phyloP scores from a whole-genome alignment of 805 yeast genomes.

The Saccharomycopsis amapae region DNA sequence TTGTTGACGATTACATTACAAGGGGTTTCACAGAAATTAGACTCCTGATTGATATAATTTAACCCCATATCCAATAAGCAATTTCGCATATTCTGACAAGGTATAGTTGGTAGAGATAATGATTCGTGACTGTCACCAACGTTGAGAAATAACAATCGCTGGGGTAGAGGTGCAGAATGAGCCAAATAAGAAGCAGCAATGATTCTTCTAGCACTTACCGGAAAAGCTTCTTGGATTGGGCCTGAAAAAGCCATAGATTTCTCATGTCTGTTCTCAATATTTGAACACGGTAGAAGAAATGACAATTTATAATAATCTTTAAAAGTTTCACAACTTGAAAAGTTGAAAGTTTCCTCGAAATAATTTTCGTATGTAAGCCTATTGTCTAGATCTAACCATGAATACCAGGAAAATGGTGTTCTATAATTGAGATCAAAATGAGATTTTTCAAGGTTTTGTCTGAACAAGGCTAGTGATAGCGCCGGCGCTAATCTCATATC shows the following conservation, averaged over 20 bases:
- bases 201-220: slow-evolving; percentile 7
- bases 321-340: slow-evolving; percentile 1
- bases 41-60: slow-evolving; percentile 5
- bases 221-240: background rate
- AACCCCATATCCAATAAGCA: slow-evolving; percentile 6
- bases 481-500: slow-evolving; percentile 8
- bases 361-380: background rate
- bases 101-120: background rate
- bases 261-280: background rate
- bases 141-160: slow-evolving; percentile 5
- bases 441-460: background rate
- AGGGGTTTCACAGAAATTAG: background rate
- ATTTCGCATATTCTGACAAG: background rate
- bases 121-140: background rate
- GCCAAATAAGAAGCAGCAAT: slow-evolving; percentile 9
- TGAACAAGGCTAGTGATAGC: background rate
- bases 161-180: background rate
- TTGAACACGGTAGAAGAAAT: background rate
- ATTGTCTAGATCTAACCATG: slow-evolving; percentile 6
- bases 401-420: slow-evolving; percentile 8
- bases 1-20: background rate
- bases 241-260: background rate
- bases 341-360: background rate
- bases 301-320: background rate
- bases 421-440: background rate